Conservation (phyloP, 1,284 basidiomycete genomes). For the Cryptococcus sp. region DNA sequence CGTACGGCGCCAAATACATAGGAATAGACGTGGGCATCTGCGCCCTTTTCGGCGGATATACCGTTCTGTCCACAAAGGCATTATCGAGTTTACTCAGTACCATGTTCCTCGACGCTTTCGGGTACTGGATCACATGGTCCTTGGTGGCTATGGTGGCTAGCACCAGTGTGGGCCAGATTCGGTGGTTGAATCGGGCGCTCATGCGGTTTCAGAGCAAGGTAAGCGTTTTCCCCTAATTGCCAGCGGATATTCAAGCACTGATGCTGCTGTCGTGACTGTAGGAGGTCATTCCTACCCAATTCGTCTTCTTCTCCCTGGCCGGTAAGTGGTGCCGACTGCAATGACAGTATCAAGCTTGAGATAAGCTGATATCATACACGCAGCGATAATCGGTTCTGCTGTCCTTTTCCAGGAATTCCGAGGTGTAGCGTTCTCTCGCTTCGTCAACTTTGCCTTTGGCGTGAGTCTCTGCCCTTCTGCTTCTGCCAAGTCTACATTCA, state of each 20-base stretch:
- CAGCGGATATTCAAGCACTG: background rate
- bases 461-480: conserved; percentile 34
- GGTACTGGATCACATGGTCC: conserved; percentile 76
- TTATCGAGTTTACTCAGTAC: conserved; percentile 79
- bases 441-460: conserved; percentile 59
- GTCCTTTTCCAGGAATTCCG: conserved; percentile 93
- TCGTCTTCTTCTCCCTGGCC: conserved; percentile 68
- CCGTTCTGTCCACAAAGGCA: conserved; percentile 91
- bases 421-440: conserved; percentile 72
- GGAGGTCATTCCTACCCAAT: conserved; percentile 91
- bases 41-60: conserved; percentile 75
- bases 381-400: conserved; percentile 87
- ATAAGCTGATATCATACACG: conserved; percentile 31
- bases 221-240: conserved; percentile 14
- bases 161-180: conserved; percentile 87
- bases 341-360: background rate
- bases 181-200: conserved; percentile 83
- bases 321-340: conserved; percentile 22
- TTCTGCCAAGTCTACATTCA: background rate
- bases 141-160: conserved; percentile 67
- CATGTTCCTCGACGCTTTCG: conserved; percentile 72
- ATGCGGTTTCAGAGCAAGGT: conserved; percentile 87
- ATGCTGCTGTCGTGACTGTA: conserved; percentile 42
- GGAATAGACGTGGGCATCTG: conserved; percentile 76
- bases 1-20: conserved; percentile 68